phyloP scores from a whole-genome alignment of 495 filamentous ascomycete genomes.

The Niebla homalea region DNA sequence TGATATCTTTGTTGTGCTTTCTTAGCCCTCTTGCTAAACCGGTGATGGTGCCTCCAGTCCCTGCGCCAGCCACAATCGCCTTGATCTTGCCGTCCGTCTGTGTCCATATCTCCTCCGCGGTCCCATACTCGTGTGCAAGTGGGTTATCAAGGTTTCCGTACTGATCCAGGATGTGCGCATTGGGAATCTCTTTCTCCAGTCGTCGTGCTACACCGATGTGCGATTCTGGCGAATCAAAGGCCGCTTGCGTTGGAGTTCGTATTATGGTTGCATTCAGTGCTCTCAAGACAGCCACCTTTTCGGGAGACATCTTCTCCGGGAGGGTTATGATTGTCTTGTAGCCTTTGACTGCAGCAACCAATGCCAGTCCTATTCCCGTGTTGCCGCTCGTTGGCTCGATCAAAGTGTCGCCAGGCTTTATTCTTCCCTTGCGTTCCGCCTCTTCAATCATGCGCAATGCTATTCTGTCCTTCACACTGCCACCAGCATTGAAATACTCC shows the following conservation, averaged over 20 bases:
- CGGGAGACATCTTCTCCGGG: conserved; percentile 97
- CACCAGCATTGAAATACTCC: conserved; percentile 95
- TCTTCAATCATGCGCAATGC: conserved; percentile 96
- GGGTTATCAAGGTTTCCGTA: conserved; percentile 90
- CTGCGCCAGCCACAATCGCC: conserved; percentile 80
- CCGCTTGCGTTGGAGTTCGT: conserved; percentile 89
- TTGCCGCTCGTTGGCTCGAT: conserved; percentile 98
- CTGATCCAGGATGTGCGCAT: conserved; percentile 93
- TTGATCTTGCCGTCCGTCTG: conserved; percentile 80
- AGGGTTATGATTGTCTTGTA: conserved; percentile 98
- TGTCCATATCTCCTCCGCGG: conserved; percentile 89
- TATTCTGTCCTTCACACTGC: conserved; percentile 95
- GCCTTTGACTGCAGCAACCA: conserved; percentile 85
- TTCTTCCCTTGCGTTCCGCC: conserved; percentile 78
- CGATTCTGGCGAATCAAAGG: conserved; percentile 84
- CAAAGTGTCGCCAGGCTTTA: conserved; percentile 91
- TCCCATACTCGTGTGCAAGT: conserved; percentile 84
- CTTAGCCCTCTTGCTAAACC: conserved; percentile 74
- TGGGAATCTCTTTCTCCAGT: conserved; percentile 88
- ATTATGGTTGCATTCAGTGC: conserved; percentile 96
- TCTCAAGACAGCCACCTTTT: conserved; percentile 89
- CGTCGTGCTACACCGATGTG: conserved; percentile 91
- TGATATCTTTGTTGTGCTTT: conserved; percentile 71
- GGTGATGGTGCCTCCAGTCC: conserved; percentile 91
- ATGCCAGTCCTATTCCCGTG: conserved; percentile 90